phyloP scores from a whole-genome alignment of 345 rosid genomes.

The Eucalyptus erythrocorys region DNA sequence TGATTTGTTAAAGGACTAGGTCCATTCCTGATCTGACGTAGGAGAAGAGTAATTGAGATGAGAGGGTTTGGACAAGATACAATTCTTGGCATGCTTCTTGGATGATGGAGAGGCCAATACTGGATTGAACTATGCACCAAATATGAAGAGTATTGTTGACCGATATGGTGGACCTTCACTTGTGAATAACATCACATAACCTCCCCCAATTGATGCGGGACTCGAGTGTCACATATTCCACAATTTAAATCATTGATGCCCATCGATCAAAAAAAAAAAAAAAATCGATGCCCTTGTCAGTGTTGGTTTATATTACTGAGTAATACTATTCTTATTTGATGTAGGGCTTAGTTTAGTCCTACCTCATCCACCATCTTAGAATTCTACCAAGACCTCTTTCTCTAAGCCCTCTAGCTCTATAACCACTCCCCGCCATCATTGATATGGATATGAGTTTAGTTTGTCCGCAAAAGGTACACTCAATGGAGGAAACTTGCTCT shows the following conservation, averaged over 20 bases:
- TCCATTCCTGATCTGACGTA: rapidly evolving
- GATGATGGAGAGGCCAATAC: background rate
- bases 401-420: rapidly evolving
- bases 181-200: background rate
- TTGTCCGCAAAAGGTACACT: background rate
- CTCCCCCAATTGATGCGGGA: rapidly evolving
- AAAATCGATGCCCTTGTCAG: too few relatives aligned
- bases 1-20: background rate
- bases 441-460: background rate
- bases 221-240: background rate
- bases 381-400: background rate
- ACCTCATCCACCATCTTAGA: background rate
- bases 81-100: too few relatives aligned
- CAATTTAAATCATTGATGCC: background rate
- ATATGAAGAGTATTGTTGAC: background rate
- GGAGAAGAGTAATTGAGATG: background rate
- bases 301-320: background rate
- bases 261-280: too few relatives aligned
- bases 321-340: background rate
- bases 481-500: background rate
- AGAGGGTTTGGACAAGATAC: background rate
- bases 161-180: background rate
- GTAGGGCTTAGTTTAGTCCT: rapidly evolving
- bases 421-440: background rate
- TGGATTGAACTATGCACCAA: background rate